A percentile compares a stretch with the other conserved stretches of the same genome.
Evolutionary conservation across 148 eudicot species (phyloP).

Genomic region (Vaccinium darrowii): DNA sequence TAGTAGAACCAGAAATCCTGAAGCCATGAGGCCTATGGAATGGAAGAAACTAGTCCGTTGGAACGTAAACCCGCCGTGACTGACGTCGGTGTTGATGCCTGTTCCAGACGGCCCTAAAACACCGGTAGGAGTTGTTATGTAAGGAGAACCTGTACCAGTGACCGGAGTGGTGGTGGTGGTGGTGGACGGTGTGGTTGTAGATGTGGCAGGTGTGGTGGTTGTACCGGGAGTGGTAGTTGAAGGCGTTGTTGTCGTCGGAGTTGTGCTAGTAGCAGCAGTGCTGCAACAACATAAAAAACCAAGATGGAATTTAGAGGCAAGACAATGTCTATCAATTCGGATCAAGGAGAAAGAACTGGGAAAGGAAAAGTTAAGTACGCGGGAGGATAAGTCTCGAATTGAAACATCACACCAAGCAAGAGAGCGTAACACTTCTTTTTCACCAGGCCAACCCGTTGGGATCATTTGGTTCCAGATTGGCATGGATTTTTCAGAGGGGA

Average conservation of each 20-base stretch:
- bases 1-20: conserved; percentile 5
- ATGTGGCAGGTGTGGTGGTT: neutral
- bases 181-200: neutral
- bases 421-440: no score
- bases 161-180: conserved; percentile 22
- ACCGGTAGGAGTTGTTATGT: conserved; percentile 33
- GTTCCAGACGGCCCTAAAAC: conserved; percentile 44
- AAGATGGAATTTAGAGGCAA: neutral
- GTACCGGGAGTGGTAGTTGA: neutral
- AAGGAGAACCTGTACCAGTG: conserved; percentile 9
- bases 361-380: no score
- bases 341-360: no score
- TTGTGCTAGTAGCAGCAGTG: neutral
- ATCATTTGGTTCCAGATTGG: no score
- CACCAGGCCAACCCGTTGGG: no score
- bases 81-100: conserved; percentile 32
- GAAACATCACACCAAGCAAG: no score
- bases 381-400: no score
- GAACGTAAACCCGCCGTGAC: conserved; percentile 24
- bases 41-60: conserved; percentile 11
- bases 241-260: neutral
- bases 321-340: no score
- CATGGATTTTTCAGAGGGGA: no score
- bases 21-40: conserved; percentile 10
- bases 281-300: neutral